Conservation (phyloP, 148 eudicot species). For the Beta vulgaris region DNA sequence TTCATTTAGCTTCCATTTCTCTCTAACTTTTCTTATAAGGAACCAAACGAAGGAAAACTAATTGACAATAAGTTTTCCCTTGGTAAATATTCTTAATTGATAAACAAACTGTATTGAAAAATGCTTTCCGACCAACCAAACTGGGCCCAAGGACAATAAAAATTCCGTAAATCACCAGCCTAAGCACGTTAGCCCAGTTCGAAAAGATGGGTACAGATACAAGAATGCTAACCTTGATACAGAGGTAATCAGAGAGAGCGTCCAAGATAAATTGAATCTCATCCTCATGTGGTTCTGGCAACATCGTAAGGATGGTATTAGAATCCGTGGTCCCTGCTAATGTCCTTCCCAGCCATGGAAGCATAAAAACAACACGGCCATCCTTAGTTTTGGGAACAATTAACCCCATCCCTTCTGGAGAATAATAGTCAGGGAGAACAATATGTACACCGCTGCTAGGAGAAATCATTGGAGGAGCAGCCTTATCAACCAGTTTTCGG, state of each 20-base stretch:
- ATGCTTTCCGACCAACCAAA: no score
- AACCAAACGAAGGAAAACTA: no score
- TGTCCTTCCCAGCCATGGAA: conserved; percentile 97
- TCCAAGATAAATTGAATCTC: conserved; percentile 90
- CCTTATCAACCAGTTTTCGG: conserved; percentile 69
- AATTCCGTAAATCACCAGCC: neutral
- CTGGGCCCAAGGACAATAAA: no score
- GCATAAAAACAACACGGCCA: conserved; percentile 98
- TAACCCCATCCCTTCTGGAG: conserved; percentile 98
- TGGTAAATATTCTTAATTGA: no score
- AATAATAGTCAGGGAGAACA: conserved; percentile 92
- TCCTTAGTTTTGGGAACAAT: conserved; percentile 98
- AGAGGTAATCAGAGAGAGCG: conserved; percentile 85
- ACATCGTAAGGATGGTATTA: conserved; percentile 73
- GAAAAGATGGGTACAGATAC: neutral
- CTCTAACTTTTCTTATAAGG: no score
- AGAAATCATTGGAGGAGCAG: conserved; percentile 72
- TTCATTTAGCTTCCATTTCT: no score
- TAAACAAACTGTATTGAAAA: no score
- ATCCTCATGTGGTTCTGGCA: conserved; percentile 96
- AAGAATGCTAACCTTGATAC: conserved; percentile 60
- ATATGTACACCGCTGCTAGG: conserved; percentile 98
- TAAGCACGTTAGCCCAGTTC: neutral
- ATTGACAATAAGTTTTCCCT: no score
- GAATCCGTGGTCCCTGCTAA: conserved; percentile 99